These are phyloP conservation scores for Fraxinus nigra DNA, from an alignment of 305 asterid genomes.

Conservation along the genomic window DNA sequence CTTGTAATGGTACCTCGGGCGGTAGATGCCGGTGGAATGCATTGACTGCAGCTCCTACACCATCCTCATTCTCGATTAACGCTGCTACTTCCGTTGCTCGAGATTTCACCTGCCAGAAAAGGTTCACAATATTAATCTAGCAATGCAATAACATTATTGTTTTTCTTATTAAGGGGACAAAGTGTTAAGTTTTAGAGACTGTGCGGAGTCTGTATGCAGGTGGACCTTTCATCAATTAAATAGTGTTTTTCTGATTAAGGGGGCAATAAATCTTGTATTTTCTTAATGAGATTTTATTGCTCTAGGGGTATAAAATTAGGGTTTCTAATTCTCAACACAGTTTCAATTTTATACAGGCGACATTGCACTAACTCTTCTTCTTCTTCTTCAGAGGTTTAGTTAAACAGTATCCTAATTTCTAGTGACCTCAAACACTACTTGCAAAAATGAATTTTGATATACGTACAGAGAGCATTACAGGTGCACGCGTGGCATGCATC, in stretches of 20 bases:
- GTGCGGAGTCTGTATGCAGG: background rate
- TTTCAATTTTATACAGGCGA: background rate
- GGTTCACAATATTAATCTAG: background rate
- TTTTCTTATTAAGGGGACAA: background rate
- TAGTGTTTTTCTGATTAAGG: background rate
- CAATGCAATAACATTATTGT: background rate
- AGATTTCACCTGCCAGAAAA: slow-evolving; percentile 62
- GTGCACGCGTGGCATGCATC: background rate
- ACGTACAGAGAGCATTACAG: background rate
- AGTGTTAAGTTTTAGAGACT: background rate
- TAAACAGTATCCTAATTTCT: background rate
- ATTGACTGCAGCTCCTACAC: slow-evolving; percentile 86
- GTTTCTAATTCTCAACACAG: background rate
- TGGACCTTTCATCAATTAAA: background rate
- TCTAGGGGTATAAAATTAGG: background rate
- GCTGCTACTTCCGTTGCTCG: slow-evolving; percentile 68
- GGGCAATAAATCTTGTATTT: background rate
- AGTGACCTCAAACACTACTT: background rate
- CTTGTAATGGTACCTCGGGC: slow-evolving; percentile 55
- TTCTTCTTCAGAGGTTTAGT: background rate
- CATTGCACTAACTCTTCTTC: background rate
- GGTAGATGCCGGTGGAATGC: slow-evolving; percentile 91
- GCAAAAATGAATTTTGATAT: background rate
- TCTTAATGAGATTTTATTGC: background rate
- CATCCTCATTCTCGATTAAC: slow-evolving; percentile 69